These are phyloP conservation scores for Lanmaoa pseudosensibilis DNA, from an alignment of 768 basidiomycete genomes.

Conservation along the genomic window DNA sequence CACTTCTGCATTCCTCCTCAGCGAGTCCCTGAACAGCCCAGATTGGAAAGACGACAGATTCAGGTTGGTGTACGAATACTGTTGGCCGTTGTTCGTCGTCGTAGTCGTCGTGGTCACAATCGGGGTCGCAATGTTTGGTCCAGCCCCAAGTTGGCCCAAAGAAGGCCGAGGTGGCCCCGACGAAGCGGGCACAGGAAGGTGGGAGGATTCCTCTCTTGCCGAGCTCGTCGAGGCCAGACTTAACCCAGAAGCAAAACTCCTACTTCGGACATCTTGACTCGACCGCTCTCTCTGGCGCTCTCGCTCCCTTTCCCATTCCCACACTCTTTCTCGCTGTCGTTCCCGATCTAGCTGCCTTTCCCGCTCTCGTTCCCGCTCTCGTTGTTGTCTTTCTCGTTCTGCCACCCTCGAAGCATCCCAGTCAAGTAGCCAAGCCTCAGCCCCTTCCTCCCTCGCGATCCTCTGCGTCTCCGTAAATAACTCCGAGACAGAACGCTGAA, in stretches of 20 bases:
- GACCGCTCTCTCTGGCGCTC: conserved; percentile 19
- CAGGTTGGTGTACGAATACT: conserved; percentile 32
- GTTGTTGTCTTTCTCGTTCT: conserved; percentile 11
- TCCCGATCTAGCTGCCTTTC: conserved; percentile 14
- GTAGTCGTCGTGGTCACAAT: background rate
- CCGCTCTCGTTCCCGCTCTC: conserved; percentile 7
- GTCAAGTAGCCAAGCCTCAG: conserved; percentile 14
- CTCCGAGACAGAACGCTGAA: conserved; percentile 26
- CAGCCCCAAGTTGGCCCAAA: conserved; percentile 10
- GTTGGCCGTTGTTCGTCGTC: conserved; percentile 13
- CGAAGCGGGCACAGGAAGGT: background rate
- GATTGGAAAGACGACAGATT: conserved; percentile 34
- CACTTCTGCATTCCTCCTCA: conserved; percentile 28
- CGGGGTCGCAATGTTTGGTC: background rate
- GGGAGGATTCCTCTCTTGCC: conserved; percentile 18
- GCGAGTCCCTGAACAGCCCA: conserved; percentile 34
- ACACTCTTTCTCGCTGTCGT: conserved; percentile 13
- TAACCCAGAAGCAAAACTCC: conserved; percentile 13
- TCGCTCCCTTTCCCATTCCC: conserved; percentile 23
- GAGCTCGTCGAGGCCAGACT: conserved; percentile 17
- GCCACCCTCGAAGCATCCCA: conserved; percentile 17
- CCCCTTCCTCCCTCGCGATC: conserved; percentile 8
- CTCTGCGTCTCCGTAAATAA: conserved; percentile 21
- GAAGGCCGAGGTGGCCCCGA: conserved; percentile 4
- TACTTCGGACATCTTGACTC: conserved; percentile 16